A percentile compares a stretch with the other conserved stretches of the same genome.
Evolutionary conservation across 495 filamentous ascomycete genomes (phyloP).

Genomic region (Aspergillus indologenus): DNA sequence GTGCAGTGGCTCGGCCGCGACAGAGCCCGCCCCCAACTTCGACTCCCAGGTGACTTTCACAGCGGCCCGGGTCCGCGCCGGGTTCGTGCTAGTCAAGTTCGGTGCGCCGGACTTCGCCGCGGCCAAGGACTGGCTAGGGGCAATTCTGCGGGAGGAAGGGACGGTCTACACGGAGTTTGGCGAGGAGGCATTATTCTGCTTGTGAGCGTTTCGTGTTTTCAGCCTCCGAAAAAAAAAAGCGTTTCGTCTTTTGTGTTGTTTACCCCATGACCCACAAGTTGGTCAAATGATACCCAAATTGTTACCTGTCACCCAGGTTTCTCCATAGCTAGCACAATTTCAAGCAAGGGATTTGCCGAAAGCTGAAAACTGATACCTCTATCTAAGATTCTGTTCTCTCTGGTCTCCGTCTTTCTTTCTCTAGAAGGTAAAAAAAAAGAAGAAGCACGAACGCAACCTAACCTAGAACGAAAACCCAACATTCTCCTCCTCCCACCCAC

Average conservation of each 20-base stretch:
- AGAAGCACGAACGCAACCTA: too few species aligned
- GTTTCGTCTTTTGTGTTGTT: neutral
- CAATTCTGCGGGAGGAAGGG: constrained; percentile 55
- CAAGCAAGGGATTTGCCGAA: neutral
- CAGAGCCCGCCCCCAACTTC: constrained; percentile 30
- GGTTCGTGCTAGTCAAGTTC: constrained; percentile 88
- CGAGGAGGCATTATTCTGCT: constrained; percentile 58
- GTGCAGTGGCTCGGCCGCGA: constrained; percentile 15
- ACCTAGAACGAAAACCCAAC: too few species aligned
- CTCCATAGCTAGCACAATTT: neutral
- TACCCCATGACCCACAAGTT: neutral
- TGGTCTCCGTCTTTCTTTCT: too few species aligned
- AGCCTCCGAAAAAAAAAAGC: neutral
- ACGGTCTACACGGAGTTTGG: constrained; percentile 59
- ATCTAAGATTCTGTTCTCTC: neutral
- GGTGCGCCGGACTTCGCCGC: constrained; percentile 60
- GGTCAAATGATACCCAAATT: constrained; percentile 12
- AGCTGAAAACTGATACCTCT: neutral
- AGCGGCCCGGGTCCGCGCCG: constrained; percentile 69
- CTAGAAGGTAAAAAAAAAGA: too few species aligned
- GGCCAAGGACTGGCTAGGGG: constrained; percentile 58
- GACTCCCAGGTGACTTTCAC: constrained; percentile 78
- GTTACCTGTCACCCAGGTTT: neutral
- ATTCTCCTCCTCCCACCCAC: neutral
- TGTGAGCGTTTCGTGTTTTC: constrained; percentile 27